Evolutionary conservation across 768 basidiomycete species (phyloP).

Genomic region (Tylopilus balloui): DNA sequence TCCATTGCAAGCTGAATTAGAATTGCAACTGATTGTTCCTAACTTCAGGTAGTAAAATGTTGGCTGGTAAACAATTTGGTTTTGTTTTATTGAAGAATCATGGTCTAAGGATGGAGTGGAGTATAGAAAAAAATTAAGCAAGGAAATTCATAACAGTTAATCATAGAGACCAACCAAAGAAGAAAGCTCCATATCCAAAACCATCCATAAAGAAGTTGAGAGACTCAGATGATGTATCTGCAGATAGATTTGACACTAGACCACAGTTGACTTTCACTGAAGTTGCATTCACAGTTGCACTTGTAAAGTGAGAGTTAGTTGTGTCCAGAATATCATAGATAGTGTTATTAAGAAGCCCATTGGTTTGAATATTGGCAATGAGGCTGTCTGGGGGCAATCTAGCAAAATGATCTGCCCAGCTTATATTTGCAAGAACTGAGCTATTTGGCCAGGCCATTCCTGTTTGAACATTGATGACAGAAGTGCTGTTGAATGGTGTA

Average conservation of each 20-base stretch:
- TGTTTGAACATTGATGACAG: not conserved
- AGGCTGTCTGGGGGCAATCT: not conserved
- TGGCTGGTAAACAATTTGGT: too few species aligned
- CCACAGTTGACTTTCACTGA: not conserved
- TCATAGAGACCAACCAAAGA: not conserved
- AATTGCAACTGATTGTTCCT: too few species aligned
- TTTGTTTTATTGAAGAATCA: too few species aligned
- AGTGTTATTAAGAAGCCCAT: slow-evolving; percentile 2
- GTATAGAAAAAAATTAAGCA: too few species aligned
- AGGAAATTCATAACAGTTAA: too few species aligned
- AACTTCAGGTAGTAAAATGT: too few species aligned
- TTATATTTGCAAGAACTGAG: not conserved
- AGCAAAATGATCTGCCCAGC: not conserved
- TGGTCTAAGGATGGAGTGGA: too few species aligned
- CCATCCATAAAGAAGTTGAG: not conserved
- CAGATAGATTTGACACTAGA: not conserved
- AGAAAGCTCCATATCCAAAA: not conserved
- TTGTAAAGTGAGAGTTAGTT: not conserved
- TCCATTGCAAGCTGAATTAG: too few species aligned
- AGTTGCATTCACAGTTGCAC: not conserved
- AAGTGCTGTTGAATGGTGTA: slow-evolving; percentile 6
- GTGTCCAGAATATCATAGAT: not conserved
- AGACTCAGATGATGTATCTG: too few species aligned
- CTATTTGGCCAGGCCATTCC: slow-evolving; percentile 4
- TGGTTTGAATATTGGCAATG: not conserved